Conservation (phyloP, 305 asterid genomes). For the Fraxinus latifolia region DNA sequence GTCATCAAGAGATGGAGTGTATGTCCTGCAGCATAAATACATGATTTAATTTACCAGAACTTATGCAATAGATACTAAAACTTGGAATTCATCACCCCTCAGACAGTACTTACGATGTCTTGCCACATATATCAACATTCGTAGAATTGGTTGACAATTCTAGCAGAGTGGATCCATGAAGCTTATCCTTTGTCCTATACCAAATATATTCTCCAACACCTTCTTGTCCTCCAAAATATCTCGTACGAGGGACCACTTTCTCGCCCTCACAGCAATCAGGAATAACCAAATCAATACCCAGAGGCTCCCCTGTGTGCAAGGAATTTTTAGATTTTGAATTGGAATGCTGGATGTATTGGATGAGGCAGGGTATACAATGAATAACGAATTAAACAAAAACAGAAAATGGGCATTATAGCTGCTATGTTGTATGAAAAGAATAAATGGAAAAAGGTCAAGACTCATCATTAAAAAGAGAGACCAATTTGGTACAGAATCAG, state of each 20-base stretch:
- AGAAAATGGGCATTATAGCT: background rate
- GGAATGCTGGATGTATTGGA: slow-evolving; percentile 13
- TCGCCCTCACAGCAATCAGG: slow-evolving; percentile 85
- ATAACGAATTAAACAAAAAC: background rate
- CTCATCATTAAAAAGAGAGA: background rate
- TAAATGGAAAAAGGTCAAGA: background rate
- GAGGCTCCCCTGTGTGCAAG: slow-evolving; percentile 66
- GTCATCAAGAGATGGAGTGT: slow-evolving; percentile 76
- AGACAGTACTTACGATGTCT: slow-evolving; percentile 55
- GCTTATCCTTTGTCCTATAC: slow-evolving; percentile 77
- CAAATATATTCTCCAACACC: slow-evolving; percentile 82
- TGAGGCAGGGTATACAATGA: slow-evolving; percentile 5
- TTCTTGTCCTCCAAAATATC: slow-evolving; percentile 88
- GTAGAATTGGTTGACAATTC: slow-evolving; percentile 49
- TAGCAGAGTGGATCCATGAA: slow-evolving; percentile 54
- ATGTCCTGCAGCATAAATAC: slow-evolving; percentile 51
- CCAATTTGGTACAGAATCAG: background rate
- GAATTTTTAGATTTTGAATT: slow-evolving; percentile 28
- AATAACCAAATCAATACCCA: slow-evolving; percentile 67
- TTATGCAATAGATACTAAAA: background rate
- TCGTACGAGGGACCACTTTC: slow-evolving; percentile 66
- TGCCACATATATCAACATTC: slow-evolving; percentile 50
- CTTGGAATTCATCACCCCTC: slow-evolving; percentile 14
- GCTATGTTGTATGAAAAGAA: background rate
- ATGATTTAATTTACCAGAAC: slow-evolving; percentile 11